phyloP scores from a whole-genome alignment of 108 stramenopile genomes.

The Parmales sp. region DNA sequence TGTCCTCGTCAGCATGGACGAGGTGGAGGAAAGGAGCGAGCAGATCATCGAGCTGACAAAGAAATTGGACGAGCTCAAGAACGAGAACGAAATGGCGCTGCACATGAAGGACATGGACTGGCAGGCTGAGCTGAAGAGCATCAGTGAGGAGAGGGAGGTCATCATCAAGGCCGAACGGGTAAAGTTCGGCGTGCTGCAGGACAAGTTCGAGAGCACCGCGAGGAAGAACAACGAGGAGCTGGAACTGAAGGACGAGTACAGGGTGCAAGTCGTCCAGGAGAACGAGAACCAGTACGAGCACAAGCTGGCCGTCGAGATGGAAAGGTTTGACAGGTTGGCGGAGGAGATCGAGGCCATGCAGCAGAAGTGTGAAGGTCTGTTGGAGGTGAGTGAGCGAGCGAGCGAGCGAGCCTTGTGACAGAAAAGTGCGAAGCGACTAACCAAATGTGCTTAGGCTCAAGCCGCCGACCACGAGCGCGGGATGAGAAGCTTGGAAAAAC shows the following conservation, averaged over 20 bases:
- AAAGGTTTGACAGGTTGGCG: slow-evolving; percentile 33
- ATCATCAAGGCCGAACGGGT: background rate
- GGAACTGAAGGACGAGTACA: background rate
- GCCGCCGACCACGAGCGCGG: slow-evolving; percentile 18
- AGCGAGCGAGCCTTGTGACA: too few species aligned
- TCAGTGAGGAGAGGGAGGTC: slow-evolving; percentile 11
- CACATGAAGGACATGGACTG: slow-evolving; percentile 2
- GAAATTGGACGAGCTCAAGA: background rate
- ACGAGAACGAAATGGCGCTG: background rate
- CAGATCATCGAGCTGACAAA: background rate
- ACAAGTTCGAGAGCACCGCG: background rate
- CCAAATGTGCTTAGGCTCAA: too few species aligned
- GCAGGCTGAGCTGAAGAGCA: slow-evolving; percentile 14
- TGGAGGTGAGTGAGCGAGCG: too few species aligned
- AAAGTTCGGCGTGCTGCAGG: slow-evolving; percentile 2
- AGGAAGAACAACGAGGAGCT: background rate
- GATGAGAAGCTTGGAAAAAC: slow-evolving; percentile 5
- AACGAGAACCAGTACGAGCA: slow-evolving; percentile 54
- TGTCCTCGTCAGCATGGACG: background rate
- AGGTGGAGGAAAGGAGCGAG: background rate
- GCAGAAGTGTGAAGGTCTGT: slow-evolving; percentile 38
- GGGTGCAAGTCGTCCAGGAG: slow-evolving; percentile 22
- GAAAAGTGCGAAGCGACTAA: too few species aligned
- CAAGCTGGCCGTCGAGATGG: slow-evolving; percentile 37
- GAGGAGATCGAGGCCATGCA: slow-evolving; percentile 46